Evolutionary conservation across 805 yeast species (phyloP).

Genomic region (Blastobotrys parvus): DNA sequence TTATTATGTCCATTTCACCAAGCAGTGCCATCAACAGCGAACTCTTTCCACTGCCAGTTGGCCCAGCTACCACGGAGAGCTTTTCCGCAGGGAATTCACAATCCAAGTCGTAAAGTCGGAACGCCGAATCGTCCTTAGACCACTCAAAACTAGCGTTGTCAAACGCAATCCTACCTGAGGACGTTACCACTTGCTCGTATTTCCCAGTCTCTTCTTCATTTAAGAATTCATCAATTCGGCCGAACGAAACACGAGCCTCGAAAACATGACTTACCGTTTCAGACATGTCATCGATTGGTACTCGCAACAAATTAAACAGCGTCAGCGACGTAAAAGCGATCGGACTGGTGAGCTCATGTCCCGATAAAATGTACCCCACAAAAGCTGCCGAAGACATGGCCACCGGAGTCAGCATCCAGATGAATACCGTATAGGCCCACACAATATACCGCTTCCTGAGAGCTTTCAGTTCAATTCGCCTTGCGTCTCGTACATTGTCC

Average conservation of each 20-base stretch:
- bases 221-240: conserved; percentile 68
- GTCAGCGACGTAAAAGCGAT: conserved; percentile 83
- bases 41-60: conserved; percentile 89
- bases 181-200: conserved; percentile 41
- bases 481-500: conserved; percentile 55
- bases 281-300: conserved; percentile 74
- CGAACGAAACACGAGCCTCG: conserved; percentile 78
- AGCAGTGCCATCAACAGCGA: conserved; percentile 73
- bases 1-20: conserved; percentile 61
- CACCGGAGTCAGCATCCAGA: conserved; percentile 74
- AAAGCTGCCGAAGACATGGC: conserved; percentile 67
- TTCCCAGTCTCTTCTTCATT: conserved; percentile 58
- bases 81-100: conserved; percentile 59
- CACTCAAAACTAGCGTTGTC: conserved; percentile 37
- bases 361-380: conserved; percentile 61
- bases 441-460: conserved; percentile 49
- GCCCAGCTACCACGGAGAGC: conserved; percentile 72
- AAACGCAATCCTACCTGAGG: conserved; percentile 52
- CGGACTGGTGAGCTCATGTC: conserved; percentile 66
- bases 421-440: conserved; percentile 57
- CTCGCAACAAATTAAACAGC: conserved; percentile 64
- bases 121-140: conserved; percentile 45
- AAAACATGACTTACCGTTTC: conserved; percentile 75
- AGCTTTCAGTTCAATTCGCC: conserved; percentile 61
- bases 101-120: conserved; percentile 60